Conservation (phyloP, 768 basidiomycete genomes). For the Trametopsis cervina region DNA sequence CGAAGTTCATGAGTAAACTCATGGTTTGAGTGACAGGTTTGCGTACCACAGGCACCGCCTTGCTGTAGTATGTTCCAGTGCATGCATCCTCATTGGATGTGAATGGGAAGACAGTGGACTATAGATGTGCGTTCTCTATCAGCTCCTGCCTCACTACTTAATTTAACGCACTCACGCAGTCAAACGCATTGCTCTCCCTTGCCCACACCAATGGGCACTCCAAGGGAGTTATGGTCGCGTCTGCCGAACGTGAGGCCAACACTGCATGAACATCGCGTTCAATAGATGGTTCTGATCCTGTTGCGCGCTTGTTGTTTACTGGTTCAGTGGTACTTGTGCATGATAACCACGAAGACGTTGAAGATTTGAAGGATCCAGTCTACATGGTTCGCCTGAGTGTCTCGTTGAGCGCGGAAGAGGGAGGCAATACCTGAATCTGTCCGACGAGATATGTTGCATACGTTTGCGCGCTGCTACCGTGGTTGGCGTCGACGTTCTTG, state of each 20-base stretch:
- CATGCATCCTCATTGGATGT: constrained; percentile 21
- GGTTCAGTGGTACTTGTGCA: constrained; percentile 23
- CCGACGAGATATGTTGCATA: constrained; percentile 18
- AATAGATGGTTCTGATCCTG: not conserved
- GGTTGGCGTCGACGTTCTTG: constrained; percentile 20
- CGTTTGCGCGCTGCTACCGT: constrained; percentile 15
- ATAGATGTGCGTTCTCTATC: no score
- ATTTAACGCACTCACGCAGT: constrained; percentile 19
- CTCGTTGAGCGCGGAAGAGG: no score
- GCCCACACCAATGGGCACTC: constrained; percentile 26
- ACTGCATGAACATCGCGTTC: constrained; percentile 4
- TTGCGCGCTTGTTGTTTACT: constrained; percentile 2
- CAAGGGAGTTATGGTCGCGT: constrained; percentile 17
- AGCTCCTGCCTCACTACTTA: not conserved
- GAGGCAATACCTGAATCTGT: constrained; percentile 34
- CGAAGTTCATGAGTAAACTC: not conserved
- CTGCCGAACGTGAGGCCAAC: not conserved
- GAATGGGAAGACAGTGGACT: constrained; percentile 22
- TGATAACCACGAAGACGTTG: constrained; percentile 21
- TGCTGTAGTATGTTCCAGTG: constrained; percentile 18
- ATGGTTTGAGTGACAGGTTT: not conserved
- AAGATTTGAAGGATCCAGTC: constrained; percentile 22
- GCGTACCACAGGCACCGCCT: constrained; percentile 20
- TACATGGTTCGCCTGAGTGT: no score
- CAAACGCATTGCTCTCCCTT: constrained; percentile 21